Base-by-base conservation (phyloP, 2,329 filamentous ascomycete genomes). In the Monosporascus sp. region DNA sequence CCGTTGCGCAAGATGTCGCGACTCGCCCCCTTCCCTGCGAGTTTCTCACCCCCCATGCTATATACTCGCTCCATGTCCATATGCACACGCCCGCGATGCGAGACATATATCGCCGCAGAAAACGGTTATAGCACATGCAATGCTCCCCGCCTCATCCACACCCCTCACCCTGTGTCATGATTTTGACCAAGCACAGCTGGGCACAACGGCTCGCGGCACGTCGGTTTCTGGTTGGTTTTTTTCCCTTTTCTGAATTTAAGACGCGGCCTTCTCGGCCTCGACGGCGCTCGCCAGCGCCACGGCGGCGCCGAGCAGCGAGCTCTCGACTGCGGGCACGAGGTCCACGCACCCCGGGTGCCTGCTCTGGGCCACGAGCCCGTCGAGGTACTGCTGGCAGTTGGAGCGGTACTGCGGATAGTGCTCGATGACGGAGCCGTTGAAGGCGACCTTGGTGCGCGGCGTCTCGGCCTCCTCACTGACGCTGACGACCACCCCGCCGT, bases 381-480 rank as follows among this genome's bases (percentile, higher is more conserved):
- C 76, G 47, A 92, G 71, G 60, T 84, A 84, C 6, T 66, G 66
- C 67, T 92, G 88, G 63, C 85, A 86, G 43, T 73, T 76, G 34
- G 69, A 70, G 22, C 80, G 74, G 68, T 91, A 93, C 7, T 76
- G 74, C 0, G 89, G 88, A 64, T 92, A 93, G 61, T 86, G 85
- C 70, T 92, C 88, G 50, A 92, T 85, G 49, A 93, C 87, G 27
- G 85, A 88, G 45, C 89, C 89, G 64, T 90, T 91, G 70, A 87
- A 92, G 3, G 87, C 87, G n/a, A 93, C 82, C 2, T 81, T 78
- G 3, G 82, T 84, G 52, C 73, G 71, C 36, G 66, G 64, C 7
- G 79, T 65, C 44, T 73, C 68, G 40, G 65, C 71, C 59, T 84
- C 73, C 37, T 79, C 77, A 9, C 65, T 58, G 50, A 76, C 74